Evolutionary conservation across 1,284 basidiomycete species (phyloP).

Genomic region (Sparassis latifolia): DNA sequence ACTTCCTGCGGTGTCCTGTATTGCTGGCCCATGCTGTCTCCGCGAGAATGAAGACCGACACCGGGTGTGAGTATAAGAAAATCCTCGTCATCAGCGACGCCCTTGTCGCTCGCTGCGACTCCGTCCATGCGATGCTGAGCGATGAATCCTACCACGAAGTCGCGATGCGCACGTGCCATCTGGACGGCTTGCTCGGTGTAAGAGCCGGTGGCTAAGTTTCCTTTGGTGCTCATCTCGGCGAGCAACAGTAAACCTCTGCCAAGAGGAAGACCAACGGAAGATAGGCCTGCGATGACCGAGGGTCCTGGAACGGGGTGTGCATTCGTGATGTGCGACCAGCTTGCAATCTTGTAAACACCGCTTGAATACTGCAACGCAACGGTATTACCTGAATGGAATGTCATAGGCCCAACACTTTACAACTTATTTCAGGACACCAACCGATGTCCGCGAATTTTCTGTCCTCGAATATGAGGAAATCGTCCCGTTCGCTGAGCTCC

Average conservation of each 20-base stretch:
- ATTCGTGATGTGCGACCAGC: slow-evolving; percentile 97
- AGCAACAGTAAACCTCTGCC: slow-evolving; percentile 87
- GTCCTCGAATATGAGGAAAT: slow-evolving; percentile 98
- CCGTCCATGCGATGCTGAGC: slow-evolving; percentile 82
- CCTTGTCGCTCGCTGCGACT: slow-evolving; percentile 34
- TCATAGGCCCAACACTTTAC: neutral
- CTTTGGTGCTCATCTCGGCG: slow-evolving; percentile 95
- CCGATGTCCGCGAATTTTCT: slow-evolving; percentile 99
- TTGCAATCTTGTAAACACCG: slow-evolving; percentile 91
- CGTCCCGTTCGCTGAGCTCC: slow-evolving; percentile 72
- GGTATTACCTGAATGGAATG: slow-evolving; percentile 72
- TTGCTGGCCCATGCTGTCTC: slow-evolving; percentile 93
- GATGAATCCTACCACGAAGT: slow-evolving; percentile 96
- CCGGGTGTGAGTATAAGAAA: slow-evolving; percentile 93
- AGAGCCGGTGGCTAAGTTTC: slow-evolving; percentile 75
- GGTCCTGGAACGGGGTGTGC: slow-evolving; percentile 95
- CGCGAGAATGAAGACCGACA: slow-evolving; percentile 78
- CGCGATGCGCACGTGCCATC: slow-evolving; percentile 75
- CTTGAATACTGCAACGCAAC: slow-evolving; percentile 92
- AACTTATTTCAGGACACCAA: slow-evolving; percentile 29
- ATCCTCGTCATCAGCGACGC: slow-evolving; percentile 50
- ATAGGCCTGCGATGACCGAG: slow-evolving; percentile 85
- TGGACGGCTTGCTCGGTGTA: slow-evolving; percentile 86
- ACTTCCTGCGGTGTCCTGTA: slow-evolving; percentile 91
- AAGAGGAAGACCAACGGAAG: slow-evolving; percentile 79